A percentile compares a stretch with the other conserved stretches of the same genome.
Evolutionary conservation across 352 stramenopile species (phyloP).

Genomic region (Elongisporangium undulatum): DNA sequence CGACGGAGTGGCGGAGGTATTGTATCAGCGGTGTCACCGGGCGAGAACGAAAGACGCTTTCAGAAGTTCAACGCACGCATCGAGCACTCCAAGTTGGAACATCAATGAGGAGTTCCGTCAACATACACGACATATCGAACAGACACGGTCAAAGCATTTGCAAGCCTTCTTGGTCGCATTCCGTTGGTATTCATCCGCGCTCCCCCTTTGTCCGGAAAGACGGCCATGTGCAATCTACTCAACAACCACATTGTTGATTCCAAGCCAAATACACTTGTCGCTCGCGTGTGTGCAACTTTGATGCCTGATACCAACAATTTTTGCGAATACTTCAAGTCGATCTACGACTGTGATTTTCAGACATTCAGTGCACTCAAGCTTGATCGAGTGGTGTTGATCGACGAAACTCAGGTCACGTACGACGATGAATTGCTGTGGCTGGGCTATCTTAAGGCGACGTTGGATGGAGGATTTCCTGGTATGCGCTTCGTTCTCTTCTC

Average conservation of each 20-base stretch:
- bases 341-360: slow-evolving; percentile 16
- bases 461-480: slow-evolving; percentile 10
- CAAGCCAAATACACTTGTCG: slow-evolving; percentile 14
- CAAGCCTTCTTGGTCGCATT: too few species aligned
- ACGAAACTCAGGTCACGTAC: slow-evolving; percentile 17
- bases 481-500: slow-evolving; percentile 22
- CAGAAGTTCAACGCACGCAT: too few species aligned
- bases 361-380: slow-evolving; percentile 11
- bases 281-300: slow-evolving; percentile 9
- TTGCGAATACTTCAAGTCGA: slow-evolving; percentile 15
- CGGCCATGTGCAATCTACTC: slow-evolving; percentile 18
- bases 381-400: slow-evolving; percentile 14
- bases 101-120: too few species aligned
- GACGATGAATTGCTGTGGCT: slow-evolving; percentile 18
- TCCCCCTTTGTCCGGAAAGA: slow-evolving; percentile 21
- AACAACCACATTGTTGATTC: slow-evolving; percentile 21
- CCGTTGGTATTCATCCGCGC: slow-evolving; percentile 17
- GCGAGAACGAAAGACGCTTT: too few species aligned
- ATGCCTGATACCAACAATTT: background rate
- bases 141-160: too few species aligned
- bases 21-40: too few species aligned
- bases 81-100: too few species aligned
- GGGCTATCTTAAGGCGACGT: slow-evolving; percentile 14
- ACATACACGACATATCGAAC: too few species aligned
- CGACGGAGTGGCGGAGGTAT: too few species aligned